These are phyloP conservation scores for Cairneyella variabilis DNA, from an alignment of 495 filamentous ascomycete species.

Conservation along the genomic window DNA sequence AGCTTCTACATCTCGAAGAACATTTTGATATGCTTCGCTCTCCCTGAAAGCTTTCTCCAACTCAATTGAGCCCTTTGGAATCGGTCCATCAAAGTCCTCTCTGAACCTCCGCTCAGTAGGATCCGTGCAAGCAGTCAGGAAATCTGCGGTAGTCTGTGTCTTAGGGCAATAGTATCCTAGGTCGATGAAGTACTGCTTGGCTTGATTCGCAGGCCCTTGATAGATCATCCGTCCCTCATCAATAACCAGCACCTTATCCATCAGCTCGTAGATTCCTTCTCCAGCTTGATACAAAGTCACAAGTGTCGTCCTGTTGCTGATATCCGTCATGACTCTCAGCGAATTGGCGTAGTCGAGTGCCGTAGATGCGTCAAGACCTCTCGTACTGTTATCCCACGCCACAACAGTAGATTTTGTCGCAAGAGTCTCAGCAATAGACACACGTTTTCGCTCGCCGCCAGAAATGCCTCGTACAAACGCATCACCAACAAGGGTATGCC, in stretches of 20 bases:
- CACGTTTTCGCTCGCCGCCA: conserved; percentile 69
- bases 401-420: conserved; percentile 62
- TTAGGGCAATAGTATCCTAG: conserved; percentile 61
- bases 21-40: conserved; percentile 47
- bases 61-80: conserved; percentile 59
- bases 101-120: conserved; percentile 59
- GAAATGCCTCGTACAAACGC: conserved; percentile 62
- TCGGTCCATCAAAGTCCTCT: conserved; percentile 52
- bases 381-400: conserved; percentile 74
- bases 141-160: conserved; percentile 63
- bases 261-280: conserved; percentile 77
- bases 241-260: conserved; percentile 81
- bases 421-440: conserved; percentile 66
- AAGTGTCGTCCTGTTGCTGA: conserved; percentile 59
- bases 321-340: conserved; percentile 61
- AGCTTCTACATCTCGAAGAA: conserved; percentile 49
- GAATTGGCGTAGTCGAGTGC: conserved; percentile 75
- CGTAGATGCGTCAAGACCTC: conserved; percentile 75
- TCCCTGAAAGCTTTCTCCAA: conserved; percentile 55
- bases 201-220: conserved; percentile 55
- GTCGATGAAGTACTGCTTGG: conserved; percentile 61
- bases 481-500: conserved; percentile 58
- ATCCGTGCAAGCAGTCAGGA: conserved; percentile 65
- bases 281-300: conserved; percentile 84
- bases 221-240: conserved; percentile 64